Evolutionary conservation across 2,329 filamentous ascomycete species (phyloP).

Genomic region (Stemphylium vesicarium): DNA sequence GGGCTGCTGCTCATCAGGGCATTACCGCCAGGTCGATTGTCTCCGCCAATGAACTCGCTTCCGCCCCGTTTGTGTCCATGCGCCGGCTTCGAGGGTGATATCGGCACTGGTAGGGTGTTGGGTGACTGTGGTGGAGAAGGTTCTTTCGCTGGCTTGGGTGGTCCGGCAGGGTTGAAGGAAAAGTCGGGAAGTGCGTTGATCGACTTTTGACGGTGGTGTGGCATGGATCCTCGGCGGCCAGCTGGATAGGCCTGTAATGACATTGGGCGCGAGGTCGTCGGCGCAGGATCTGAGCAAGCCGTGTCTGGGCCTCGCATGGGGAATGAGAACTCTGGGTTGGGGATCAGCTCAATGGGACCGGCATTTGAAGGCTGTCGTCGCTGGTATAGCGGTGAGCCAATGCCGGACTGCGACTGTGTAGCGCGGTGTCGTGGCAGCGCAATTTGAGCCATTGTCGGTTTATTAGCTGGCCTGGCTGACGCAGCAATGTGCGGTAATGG

Average conservation of each 20-base stretch:
- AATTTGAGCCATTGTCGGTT: slow-evolving; percentile 46
- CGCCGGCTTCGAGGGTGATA: slow-evolving; percentile 60
- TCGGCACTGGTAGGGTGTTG: slow-evolving; percentile 43
- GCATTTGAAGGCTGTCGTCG: slow-evolving; percentile 41
- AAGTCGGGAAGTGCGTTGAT: slow-evolving; percentile 55
- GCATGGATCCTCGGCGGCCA: slow-evolving; percentile 42
- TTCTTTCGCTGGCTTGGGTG: slow-evolving; percentile 37
- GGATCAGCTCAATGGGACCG: slow-evolving; percentile 52
- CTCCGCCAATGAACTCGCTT: slow-evolving; percentile 86
- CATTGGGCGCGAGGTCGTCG: slow-evolving; percentile 46
- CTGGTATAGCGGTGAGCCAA: slow-evolving; percentile 48
- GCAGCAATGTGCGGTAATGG: slow-evolving; percentile 30
- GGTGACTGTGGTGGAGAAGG: slow-evolving; percentile 50
- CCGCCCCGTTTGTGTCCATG: slow-evolving; percentile 74
- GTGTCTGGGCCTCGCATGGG: slow-evolving; percentile 48
- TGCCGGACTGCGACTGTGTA: slow-evolving; percentile 45
- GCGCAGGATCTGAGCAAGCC: slow-evolving; percentile 36
- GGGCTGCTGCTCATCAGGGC: slow-evolving; percentile 72
- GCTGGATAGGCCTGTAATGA: slow-evolving; percentile 46
- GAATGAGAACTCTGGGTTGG: slow-evolving; percentile 58
- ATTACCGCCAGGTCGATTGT: slow-evolving; percentile 58
- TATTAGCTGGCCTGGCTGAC: slow-evolving; percentile 31
- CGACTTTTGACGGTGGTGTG: slow-evolving; percentile 50
- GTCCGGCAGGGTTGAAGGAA: slow-evolving; percentile 56
- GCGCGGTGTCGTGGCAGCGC: slow-evolving; percentile 50